Base-by-base conservation (phyloP, 2,329 filamentous ascomycete species). In the Alternaria longipes region DNA sequence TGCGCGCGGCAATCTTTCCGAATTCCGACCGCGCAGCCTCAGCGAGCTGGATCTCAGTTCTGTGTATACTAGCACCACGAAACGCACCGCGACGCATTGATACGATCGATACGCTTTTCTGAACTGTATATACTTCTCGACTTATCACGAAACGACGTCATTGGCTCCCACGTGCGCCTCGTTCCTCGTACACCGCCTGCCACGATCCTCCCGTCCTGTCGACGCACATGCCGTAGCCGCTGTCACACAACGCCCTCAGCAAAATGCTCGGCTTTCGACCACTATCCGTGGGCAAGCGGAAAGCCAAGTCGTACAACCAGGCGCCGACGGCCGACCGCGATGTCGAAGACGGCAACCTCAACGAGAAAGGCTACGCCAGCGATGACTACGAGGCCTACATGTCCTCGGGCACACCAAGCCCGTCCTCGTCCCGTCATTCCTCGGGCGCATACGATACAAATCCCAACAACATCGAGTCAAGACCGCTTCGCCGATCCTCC, bases 351-450 rank as follows among this genome's bases (percentile, higher is more conserved):
- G 69, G 63, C 59, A 70, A 74, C 46, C 74, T 76, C 64, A 67
- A 75, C 46, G 81, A 83, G 64, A 83, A 82, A 62, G 73, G 70
- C 53, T 76, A 74, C 49, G 66, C 68, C n/a, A 75, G 76, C 68
- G 74, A 76, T 59, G 72, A 73, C 53, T 73, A 70, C 46, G 73
- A 70, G 32, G 73, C 74, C 67, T 75, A 75, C 54, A 67, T 72
- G 53, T 78, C 77, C 40, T 78, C 74, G 14, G 54, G 71, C 38
- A 81, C 85, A 50, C 74, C 83, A 54, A 80, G 83, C 69, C 78
- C 83, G 60, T 76, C 73, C 58, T 84, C 84, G 64, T 91, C 90
- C 6, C 85, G 88, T 58, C 81, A 83, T 12, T 81, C 66, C 1
- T 74, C 71, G 8, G 68, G 60, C 54, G 58, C 60, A 41, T 70